Evolutionary conservation across 176 grass and related monocot genomes (phyloP).

Genomic region (Metroxylon sagu): DNA sequence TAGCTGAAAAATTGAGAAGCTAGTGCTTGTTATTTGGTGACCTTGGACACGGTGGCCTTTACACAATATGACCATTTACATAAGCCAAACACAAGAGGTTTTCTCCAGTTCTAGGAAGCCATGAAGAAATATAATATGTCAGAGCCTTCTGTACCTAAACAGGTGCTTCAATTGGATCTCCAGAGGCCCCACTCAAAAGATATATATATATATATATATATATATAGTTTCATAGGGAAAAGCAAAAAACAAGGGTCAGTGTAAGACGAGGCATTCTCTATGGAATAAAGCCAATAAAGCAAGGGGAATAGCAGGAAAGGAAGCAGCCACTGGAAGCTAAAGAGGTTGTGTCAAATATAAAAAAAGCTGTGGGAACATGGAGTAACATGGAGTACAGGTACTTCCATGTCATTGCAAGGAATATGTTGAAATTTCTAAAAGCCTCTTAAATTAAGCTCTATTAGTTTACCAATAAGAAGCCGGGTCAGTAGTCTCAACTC

Average conservation of each 20-base stretch:
- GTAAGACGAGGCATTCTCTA: constrained; percentile 6
- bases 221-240: not conserved
- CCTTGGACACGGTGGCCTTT: constrained; percentile 1
- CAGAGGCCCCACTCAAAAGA: not conserved
- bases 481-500: too few species aligned
- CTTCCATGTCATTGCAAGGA: constrained; percentile 61
- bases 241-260: not conserved
- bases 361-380: constrained; percentile 49
- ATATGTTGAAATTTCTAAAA: constrained; percentile 2
- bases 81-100: not conserved
- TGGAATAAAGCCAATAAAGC: constrained; percentile 11
- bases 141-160: constrained; percentile 23
- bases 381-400: constrained; percentile 45
- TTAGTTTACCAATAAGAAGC: too few species aligned
- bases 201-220: too few species aligned
- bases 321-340: constrained; percentile 25
- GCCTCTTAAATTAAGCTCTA: too few species aligned
- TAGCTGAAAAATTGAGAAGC: constrained; percentile 29
- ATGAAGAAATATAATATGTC: not conserved
- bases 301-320: constrained; percentile 17
- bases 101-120: not conserved
- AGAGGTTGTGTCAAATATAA: constrained; percentile 27
- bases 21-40: constrained; percentile 28
- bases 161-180: not conserved
- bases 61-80: constrained; percentile 4